phyloP scores from a whole-genome alignment of 192 early-diverging fungal genomes.

The Backusella circina region DNA sequence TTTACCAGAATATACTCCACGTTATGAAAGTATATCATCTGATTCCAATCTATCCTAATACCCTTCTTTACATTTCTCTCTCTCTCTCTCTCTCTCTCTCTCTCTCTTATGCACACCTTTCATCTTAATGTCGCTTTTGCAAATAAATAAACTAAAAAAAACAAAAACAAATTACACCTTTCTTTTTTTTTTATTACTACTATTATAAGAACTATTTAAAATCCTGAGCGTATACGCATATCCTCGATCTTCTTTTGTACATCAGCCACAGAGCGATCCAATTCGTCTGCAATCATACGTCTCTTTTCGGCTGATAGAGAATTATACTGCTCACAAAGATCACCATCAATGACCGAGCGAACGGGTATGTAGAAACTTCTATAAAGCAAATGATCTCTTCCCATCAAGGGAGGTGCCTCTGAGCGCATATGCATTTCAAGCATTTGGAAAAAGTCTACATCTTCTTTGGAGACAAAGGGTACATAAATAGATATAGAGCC shows the following conservation, averaged over 20 bases:
- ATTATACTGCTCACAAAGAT: constrained; percentile 89
- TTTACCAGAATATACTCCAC: constrained; percentile 33
- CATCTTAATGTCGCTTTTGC: background rate
- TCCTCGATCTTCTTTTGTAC: constrained; percentile 95
- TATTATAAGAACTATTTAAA: constrained; percentile 21
- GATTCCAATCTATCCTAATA: background rate
- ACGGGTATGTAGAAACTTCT: constrained; percentile 82
- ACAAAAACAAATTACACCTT: background rate
- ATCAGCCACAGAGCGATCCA: constrained; percentile 82
- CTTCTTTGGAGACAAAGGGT: constrained; percentile 85
- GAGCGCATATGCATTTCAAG: constrained; percentile 88
- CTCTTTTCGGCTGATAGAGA: constrained; percentile 69
- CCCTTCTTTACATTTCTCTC: background rate
- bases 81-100: background rate
- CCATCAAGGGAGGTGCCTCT: constrained; percentile 67
- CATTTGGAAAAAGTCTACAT: constrained; percentile 89
- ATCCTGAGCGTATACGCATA: constrained; percentile 58
- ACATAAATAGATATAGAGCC: constrained; percentile 84
- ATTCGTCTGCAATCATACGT: constrained; percentile 75
- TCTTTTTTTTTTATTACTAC: background rate
- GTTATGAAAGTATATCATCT: constrained; percentile 10
- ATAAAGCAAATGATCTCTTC: constrained; percentile 87
- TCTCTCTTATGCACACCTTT: background rate
- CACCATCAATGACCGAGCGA: constrained; percentile 76
- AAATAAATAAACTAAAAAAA: background rate